A percentile compares a stretch with the other conserved stretches of the same genome.
phyloP scores from a whole-genome alignment of 169 alveolate species.

The Cryptosporidium xiaoi region DNA sequence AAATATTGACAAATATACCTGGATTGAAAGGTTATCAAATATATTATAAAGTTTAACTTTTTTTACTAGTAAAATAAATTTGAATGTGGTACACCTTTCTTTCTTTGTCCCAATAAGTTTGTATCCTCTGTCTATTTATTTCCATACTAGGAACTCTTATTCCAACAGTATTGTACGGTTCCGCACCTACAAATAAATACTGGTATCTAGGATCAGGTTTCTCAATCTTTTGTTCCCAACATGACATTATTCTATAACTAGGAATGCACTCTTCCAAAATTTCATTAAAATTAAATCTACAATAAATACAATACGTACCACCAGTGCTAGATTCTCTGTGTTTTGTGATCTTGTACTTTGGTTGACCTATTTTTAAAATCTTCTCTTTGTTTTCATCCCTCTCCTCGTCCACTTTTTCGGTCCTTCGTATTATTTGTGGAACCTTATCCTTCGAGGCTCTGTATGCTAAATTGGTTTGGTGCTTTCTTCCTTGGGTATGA shows the following conservation, averaged over 20 bases:
- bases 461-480: constrained; percentile 94
- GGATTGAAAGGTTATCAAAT: constrained; percentile 46
- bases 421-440: constrained; percentile 83
- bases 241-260: constrained; percentile 95
- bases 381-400: constrained; percentile 52
- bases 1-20: background rate
- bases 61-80: constrained; percentile 70
- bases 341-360: constrained; percentile 57
- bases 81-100: constrained; percentile 91
- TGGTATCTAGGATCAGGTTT: constrained; percentile 95
- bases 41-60: background rate
- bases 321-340: constrained; percentile 33
- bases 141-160: constrained; percentile 95
- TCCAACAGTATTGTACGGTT: constrained; percentile 98
- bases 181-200: constrained; percentile 97
- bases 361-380: constrained; percentile 77
- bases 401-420: constrained; percentile 81
- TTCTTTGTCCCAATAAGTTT: constrained; percentile 93
- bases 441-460: constrained; percentile 95
- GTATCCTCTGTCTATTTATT: constrained; percentile 87
- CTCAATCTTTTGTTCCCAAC: constrained; percentile 94
- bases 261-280: constrained; percentile 79
- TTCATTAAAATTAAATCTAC: constrained; percentile 42
- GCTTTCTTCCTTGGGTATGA: constrained; percentile 98
- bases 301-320: constrained; percentile 19